Percentiles rank a stretch among this genome's conserved stretches.
phyloP scores from a whole-genome alignment of 2,329 filamentous ascomycete genomes.

The Sarocladium strictum region DNA sequence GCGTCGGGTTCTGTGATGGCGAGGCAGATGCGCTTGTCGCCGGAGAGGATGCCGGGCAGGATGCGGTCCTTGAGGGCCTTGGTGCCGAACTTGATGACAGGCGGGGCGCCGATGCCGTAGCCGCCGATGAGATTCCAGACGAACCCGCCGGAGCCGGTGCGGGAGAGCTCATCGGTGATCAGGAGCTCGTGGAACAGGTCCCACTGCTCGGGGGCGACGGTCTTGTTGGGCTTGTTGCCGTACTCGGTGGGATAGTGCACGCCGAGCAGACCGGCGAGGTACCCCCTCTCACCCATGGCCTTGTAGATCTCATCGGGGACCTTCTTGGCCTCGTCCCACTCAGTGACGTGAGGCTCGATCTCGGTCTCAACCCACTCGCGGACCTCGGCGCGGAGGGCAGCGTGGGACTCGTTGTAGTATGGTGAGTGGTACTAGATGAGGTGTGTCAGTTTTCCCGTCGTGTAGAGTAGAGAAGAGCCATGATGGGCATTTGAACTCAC shows the following conservation, averaged over 20 bases:
- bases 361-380: conserved; percentile 87
- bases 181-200: conserved; percentile 97
- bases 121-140: conserved; percentile 97
- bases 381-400: conserved; percentile 81
- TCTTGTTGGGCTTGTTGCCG: conserved; percentile 62
- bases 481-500: conserved; percentile 58
- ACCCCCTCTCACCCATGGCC: conserved; percentile 88
- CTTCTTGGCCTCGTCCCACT: conserved; percentile 94
- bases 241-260: conserved; percentile 75
- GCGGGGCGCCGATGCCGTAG: conserved; percentile 92
- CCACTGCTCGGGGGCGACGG: conserved; percentile 83
- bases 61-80: conserved; percentile 81
- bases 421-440: conserved; percentile 78
- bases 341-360: conserved; percentile 84
- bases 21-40: conserved; percentile 95
- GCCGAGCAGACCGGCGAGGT: conserved; percentile 86
- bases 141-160: conserved; percentile 81
- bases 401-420: conserved; percentile 94
- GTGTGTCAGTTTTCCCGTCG: too few species aligned
- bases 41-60: conserved; percentile 77
- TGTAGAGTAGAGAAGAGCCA: too few species aligned
- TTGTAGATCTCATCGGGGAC: conserved; percentile 90
- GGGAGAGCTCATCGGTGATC: conserved; percentile 88
- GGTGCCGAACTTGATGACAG: conserved; percentile 86
- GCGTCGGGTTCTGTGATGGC: conserved; percentile 97